A percentile compares a stretch with the other conserved stretches of the same genome.
These are phyloP conservation scores for Silene vulgaris DNA, from an alignment of 179 eudicot genomes.

Conservation along the genomic window DNA sequence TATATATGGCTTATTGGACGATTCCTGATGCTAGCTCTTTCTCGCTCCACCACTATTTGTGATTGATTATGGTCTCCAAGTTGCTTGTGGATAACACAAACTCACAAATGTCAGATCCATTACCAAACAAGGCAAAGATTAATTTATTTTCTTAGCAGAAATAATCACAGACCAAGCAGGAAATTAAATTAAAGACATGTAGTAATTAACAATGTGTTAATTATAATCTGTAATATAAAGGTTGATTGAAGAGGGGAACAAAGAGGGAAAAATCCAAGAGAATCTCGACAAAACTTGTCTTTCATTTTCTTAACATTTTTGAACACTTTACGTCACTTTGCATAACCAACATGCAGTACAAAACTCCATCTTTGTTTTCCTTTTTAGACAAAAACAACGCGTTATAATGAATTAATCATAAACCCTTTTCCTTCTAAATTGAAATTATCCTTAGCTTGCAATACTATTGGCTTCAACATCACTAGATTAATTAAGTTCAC, in stretches of 20 bases:
- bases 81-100: not conserved
- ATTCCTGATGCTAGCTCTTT: no score
- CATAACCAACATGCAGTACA: not conserved
- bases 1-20: no score
- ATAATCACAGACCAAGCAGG: conserved; percentile 3
- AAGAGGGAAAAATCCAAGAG: conserved; percentile 12
- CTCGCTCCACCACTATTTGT: no score
- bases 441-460: no score
- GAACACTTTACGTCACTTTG: conserved; percentile 13
- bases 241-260: not conserved
- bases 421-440: no score
- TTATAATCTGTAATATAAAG: not conserved
- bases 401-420: not conserved
- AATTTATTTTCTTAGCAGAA: not conserved
- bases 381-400: not conserved
- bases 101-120: not conserved
- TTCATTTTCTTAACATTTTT: not conserved
- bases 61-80: no score
- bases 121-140: not conserved
- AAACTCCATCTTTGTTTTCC: no score
- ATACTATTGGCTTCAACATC: no score
- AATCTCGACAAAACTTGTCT: conserved; percentile 12
- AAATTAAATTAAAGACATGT: not conserved
- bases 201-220: not conserved
- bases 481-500: no score